Base-by-base conservation (phyloP, 2,329 filamentous ascomycete genomes). In the Mycocentrospora acerina region DNA sequence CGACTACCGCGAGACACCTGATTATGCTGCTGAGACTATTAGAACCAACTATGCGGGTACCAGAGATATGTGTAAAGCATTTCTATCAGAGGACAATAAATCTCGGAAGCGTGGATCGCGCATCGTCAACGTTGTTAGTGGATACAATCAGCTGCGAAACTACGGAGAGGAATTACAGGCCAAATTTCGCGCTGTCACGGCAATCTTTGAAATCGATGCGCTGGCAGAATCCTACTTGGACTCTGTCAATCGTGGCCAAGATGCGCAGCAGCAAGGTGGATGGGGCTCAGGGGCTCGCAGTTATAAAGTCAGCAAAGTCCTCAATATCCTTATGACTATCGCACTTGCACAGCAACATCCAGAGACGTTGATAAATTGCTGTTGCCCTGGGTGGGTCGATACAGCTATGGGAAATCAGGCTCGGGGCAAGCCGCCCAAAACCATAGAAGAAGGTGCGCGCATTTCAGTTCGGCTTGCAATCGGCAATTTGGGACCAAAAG, bases 281-380 rank as follows among this genome's bases (percentile, higher is more conserved):
- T 49, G 44, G 18, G 46, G 46, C 5, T 17, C 11, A 4, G n/a
- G 44, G 5, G 40, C 49, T 2, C 39, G 37, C n/a, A 52, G 47
- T 8, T 58, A 57, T 9, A 46, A 57, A 27, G 49, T 55, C n/a
- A 58, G 53, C 19, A 57, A 57, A 34, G 48, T 51, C n/a, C 42
- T 52, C 0, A 32, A 51, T 19, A 55, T 52, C 16, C 42, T 48
- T 1, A 15, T 57, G 0, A 53, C 51, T 1, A 31, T 55, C 2
- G 42, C 55, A 0, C 29, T 58, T 9, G 46, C 53, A 4, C 28
- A 34, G 5, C 27, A 49, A 11, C 27, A 51, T 19, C 22, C 37
- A 13, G 13, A 25, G 6, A 40, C 47, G 9, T 6, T 25, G 13
- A 24, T 59, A 0, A 53, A 53, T 24, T 46, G 26, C n/a, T 53